Base-by-base conservation (phyloP, 495 filamentous ascomycete species). In the Aspergillus ellipticus region DNA sequence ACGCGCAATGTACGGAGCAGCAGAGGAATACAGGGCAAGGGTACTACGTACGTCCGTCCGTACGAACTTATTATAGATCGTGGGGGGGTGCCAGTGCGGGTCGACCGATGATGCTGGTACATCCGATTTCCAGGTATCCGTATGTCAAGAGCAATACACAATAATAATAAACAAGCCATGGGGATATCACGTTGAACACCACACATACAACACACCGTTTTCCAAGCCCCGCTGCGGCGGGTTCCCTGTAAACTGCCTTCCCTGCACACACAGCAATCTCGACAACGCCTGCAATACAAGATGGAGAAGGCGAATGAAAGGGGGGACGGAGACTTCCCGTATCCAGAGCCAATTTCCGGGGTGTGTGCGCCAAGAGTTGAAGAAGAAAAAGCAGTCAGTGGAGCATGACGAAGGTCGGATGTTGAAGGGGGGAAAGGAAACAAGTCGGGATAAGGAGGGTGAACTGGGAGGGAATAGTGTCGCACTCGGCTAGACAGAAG, bases 241-340 rank as follows among this genome's bases (percentile, higher is more conserved):
- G 7, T 48, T 24, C 45, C 24, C 19, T 7, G 53, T 60, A 61
- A 57, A 59, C 39, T 48, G 53, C 58, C 59, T 67, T 61, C 62
- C 58, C 45, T 62, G 58, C 61, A 69, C 54, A 61, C 42, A 61
- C 53, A 46, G 20, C 35, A 21, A 39, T 4, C 3, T 51, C 35
- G 17, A 48, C 16, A 43, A 53, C 49, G 54, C 13, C 22, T 9
- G 46, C 47, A 39, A 48, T 29, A 20, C 29, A 43, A 49, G 48
- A 47, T 13, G 17, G 28, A 10, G 31, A 8, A 33, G 31, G 31
- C 21, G 28, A 57, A 33, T 35, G 49, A n/a, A 49, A n/a, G n/a
- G n/a, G n/a, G n/a, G n/a, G n/a, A n/a, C n/a, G n/a, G n/a, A 50
- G 26, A 54, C 41, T 46, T 47, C 45, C 56, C 58, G 50, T 52